These are phyloP conservation scores for Oropetium thomaeum DNA, from an alignment of 176 grass and related monocot genomes.

Conservation along the genomic window DNA sequence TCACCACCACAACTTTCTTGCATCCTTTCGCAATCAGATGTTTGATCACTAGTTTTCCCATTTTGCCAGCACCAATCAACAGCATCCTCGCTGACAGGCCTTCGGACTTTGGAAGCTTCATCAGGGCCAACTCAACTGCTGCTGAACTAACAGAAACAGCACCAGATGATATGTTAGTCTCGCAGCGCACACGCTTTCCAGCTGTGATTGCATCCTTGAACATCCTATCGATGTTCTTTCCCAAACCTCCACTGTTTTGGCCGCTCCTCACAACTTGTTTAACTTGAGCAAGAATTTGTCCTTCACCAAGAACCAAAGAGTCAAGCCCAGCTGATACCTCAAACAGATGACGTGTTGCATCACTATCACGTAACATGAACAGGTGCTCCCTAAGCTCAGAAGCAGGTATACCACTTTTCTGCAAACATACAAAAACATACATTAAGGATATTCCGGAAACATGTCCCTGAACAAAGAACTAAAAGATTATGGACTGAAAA, in stretches of 20 bases:
- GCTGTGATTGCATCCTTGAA: conserved; percentile 96
- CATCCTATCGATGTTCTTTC: conserved; percentile 95
- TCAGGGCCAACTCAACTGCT: conserved; percentile 82
- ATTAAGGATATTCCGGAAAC: too few relatives aligned
- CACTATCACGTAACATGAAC: conserved; percentile 80
- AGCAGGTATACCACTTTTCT: conserved; percentile 84
- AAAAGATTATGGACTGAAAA: conserved; percentile 11
- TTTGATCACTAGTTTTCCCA: conserved; percentile 90
- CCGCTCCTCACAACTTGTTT: conserved; percentile 88
- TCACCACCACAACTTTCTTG: conserved; percentile 79
- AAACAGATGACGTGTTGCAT: conserved; percentile 76
- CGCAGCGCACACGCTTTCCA: conserved; percentile 75
- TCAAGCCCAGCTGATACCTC: conserved; percentile 87
- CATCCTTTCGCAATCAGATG: conserved; percentile 87
- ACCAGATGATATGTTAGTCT: conserved; percentile 85
- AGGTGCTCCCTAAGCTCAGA: conserved; percentile 78
- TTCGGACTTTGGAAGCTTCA: conserved; percentile 75
- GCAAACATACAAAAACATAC: background rate
- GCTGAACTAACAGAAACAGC: conserved; percentile 95
- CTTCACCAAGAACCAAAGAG: conserved; percentile 84
- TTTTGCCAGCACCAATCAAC: conserved; percentile 81
- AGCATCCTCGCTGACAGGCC: conserved; percentile 65
- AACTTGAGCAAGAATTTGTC: conserved; percentile 85
- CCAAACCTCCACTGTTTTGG: conserved; percentile 71
- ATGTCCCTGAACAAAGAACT: background rate